Evolutionary conservation across 352 stramenopile genomes (phyloP), one percentile per base, ranked within the genome.

Genomic region (Hyaloperonospora brassicae): DNA sequence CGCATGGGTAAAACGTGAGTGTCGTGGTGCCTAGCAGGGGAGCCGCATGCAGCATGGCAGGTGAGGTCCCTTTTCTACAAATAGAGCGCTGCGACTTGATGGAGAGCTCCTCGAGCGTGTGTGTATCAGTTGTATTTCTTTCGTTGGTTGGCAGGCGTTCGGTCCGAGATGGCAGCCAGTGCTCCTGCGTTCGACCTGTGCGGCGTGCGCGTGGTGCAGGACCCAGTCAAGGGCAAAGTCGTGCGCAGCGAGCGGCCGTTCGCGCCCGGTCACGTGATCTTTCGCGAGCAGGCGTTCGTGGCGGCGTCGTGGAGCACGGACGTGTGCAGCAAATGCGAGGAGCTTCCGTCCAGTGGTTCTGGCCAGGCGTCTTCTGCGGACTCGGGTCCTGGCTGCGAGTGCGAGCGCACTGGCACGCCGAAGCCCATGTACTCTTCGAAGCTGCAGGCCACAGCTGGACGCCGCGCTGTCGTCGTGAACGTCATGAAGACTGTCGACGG

Each of bases 201-300:
- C 55, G 78, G 75, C 59, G 73, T 84, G 52, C 66, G 65, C 57
- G 73, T 88, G 49, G 69, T 53, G 6, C 64, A 73, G 23, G 71
- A 86, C 35, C 41, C 51, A 11, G 52, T 66, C 30, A 87, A 86
- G 62, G 75, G 77, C 46, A 79, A 80, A 14, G 71, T 87, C n/a
- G 77, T 87, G 30, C 64, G 67, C 30, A 76, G 64, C 30, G 62
- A 84, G 52, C 74, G 73, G 12, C 50, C 55, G 0, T 86, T 88
- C 54, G 44, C 70, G 25, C 63, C 77, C 3, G 79, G 79, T 5
- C 72, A 86, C 22, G 74, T 88, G 27, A 83, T 90, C 49, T 90
- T 90, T 61, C 76, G 68, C 49, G 80, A 90, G 57, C 52, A 83
- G 53, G 77, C 80, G 22, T 88, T 90, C 53, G 80, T 88, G 44